Percentiles rank a stretch among this genome's conserved stretches.
These are phyloP conservation scores for Verticillium dahliae DNA, from an alignment of 2,329 filamentous ascomycete species.

Conservation along the genomic window DNA sequence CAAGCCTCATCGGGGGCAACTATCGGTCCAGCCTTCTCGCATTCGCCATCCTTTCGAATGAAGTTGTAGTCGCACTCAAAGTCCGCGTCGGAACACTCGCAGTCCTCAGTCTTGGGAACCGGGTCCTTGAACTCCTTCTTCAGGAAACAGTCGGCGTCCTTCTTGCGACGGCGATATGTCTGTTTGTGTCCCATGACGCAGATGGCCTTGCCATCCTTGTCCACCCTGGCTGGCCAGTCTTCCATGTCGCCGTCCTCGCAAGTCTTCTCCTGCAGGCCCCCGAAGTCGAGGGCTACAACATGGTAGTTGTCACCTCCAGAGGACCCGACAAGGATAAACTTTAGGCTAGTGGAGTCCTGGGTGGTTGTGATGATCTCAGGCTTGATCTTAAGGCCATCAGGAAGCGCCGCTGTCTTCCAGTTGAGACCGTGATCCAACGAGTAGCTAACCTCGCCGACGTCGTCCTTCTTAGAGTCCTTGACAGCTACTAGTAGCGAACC, in stretches of 20 bases:
- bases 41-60: conserved; percentile 47
- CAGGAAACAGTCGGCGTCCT: conserved; percentile 82
- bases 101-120: conserved; percentile 61
- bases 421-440: conserved; percentile 84
- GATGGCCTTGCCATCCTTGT: conserved; percentile 71
- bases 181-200: conserved; percentile 97
- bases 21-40: conserved; percentile 55
- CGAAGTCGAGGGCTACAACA: conserved; percentile 77
- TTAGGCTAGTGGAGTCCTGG: conserved; percentile 85
- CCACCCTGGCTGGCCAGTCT: conserved; percentile 77
- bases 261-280: conserved; percentile 69
- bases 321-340: conserved; percentile 73
- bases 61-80: conserved; percentile 99
- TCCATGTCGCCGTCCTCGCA: conserved; percentile 78
- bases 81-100: conserved; percentile 75
- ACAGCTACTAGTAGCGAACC: conserved; percentile 84
- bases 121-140: conserved; percentile 79
- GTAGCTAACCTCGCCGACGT: conserved; percentile 56
- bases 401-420: conserved; percentile 69
- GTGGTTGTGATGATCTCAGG: conserved; percentile 78
- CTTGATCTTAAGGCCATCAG: conserved; percentile 58
- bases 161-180: conserved; percentile 77
- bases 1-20: conserved; percentile 67
- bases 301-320: conserved; percentile 47
- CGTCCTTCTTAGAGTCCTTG: conserved; percentile 60